Percentiles rank a stretch among this genome's conserved stretches.
Conservation (phyloP, 768 basidiomycete species). For the Clitopilus passeckerianus region DNA sequence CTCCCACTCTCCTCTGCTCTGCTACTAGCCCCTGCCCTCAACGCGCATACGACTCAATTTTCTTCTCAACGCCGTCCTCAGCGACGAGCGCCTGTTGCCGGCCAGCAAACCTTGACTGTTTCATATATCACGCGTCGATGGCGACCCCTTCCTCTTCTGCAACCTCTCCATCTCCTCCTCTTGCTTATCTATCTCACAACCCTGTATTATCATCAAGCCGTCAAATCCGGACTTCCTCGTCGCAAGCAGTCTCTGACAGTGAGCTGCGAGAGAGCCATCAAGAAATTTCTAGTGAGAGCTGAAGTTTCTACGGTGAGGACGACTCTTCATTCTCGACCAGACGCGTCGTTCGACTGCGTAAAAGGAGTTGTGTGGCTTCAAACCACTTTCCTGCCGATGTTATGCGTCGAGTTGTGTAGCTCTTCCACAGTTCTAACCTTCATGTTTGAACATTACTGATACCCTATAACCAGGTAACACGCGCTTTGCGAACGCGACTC, state of each 20-base stretch:
- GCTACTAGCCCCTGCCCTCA: conserved; percentile 20
- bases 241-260: conserved; percentile 40
- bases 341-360: conserved; percentile 40
- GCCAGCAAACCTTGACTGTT: conserved; percentile 10
- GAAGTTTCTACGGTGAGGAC: conserved; percentile 72
- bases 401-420: conserved; percentile 3
- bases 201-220: conserved; percentile 21
- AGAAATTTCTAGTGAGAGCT: conserved; percentile 75
- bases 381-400: not conserved
- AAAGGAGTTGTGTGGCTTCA: conserved; percentile 11
- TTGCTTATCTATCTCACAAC: conserved; percentile 50
- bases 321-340: conserved; percentile 24
- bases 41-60: conserved; percentile 31
- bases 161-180: conserved; percentile 77
- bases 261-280: conserved; percentile 63
- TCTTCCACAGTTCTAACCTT: conserved; percentile 7
- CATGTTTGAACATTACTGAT: conserved; percentile 25
- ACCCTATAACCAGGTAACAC: conserved; percentile 57
- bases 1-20: conserved; percentile 20
- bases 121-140: conserved; percentile 45
- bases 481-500: conserved; percentile 73
- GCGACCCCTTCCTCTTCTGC: conserved; percentile 77
- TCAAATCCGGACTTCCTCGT: conserved; percentile 28
- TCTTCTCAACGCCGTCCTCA: conserved; percentile 25
- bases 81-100: conserved; percentile 21